A percentile compares a stretch with the other conserved stretches of the same genome.
Evolutionary conservation across 78 protist genomes (phyloP).

Genomic region (Chrysochromulina tobinii): DNA sequence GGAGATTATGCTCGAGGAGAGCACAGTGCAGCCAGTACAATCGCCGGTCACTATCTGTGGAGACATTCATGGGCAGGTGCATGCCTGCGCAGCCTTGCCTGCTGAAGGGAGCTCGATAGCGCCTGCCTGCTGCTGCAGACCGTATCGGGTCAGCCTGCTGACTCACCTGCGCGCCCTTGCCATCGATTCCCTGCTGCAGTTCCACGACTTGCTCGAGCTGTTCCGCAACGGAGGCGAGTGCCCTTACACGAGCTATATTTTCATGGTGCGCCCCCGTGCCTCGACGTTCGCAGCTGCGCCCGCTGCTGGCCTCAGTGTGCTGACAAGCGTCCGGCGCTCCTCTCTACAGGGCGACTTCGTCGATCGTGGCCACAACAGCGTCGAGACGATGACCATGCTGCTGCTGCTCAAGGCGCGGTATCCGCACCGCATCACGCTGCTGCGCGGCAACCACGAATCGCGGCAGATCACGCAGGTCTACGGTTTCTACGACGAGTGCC

Average conservation of each 20-base stretch:
- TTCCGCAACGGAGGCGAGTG: conserved; percentile 90
- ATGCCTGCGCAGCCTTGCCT: too few relatives aligned
- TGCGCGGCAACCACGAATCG: neutral
- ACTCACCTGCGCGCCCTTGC: too few relatives aligned
- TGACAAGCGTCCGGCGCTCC: neutral
- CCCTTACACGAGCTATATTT: conserved; percentile 92
- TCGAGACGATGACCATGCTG: conserved; percentile 93
- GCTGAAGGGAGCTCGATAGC: neutral
- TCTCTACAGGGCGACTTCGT: conserved; percentile 95
- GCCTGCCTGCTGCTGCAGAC: too few relatives aligned
- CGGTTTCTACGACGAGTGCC: conserved; percentile 98
- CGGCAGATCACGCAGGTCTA: conserved; percentile 67
- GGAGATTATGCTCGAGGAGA: conserved; percentile 83
- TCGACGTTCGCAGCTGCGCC: neutral
- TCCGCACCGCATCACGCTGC: conserved; percentile 77
- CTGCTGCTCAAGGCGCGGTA: conserved; percentile 88
- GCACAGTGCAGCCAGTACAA: conserved; percentile 91
- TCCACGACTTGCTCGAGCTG: conserved; percentile 93
- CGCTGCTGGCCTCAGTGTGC: too few relatives aligned
- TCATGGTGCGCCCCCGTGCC: conserved; percentile 79
- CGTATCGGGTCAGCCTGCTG: too few relatives aligned
- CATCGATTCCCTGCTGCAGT: conserved; percentile 9
- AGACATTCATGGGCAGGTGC: conserved; percentile 96
- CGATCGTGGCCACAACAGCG: conserved; percentile 95
- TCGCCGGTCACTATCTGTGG: conserved; percentile 95